phyloP scores from a whole-genome alignment of 192 early-diverging fungal genomes.

The Gonapodya sp. region DNA sequence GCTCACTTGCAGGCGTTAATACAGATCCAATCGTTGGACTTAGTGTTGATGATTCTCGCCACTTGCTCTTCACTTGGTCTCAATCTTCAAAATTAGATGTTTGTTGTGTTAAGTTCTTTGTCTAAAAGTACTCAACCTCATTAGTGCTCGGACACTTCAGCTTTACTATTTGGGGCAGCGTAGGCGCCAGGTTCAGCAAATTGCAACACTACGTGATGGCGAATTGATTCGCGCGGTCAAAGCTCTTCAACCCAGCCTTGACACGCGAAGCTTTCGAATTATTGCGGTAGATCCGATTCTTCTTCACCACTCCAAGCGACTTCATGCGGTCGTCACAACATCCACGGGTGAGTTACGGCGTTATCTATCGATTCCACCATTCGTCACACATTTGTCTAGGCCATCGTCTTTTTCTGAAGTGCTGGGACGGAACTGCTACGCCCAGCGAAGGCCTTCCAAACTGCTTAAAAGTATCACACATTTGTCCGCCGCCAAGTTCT shows the following conservation, averaged over 20 bases:
- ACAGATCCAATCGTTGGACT: conserved; percentile 51
- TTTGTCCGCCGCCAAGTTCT: neutral
- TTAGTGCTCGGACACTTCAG: neutral
- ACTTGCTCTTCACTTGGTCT: conserved; percentile 62
- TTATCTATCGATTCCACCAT: neutral
- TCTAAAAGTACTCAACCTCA: neutral
- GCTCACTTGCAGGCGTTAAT: neutral
- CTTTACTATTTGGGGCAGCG: neutral
- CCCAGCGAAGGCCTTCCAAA: neutral
- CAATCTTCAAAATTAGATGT: neutral
- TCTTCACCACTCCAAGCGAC: neutral
- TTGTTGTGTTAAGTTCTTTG: neutral
- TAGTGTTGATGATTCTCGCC: conserved; percentile 54
- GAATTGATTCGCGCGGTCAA: neutral
- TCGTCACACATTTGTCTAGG: neutral
- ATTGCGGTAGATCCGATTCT: neutral
- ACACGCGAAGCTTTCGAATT: neutral
- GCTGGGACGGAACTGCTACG: neutral
- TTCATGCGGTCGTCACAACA: neutral
- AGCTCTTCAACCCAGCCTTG: neutral
- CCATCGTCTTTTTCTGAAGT: neutral
- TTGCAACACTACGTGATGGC: neutral
- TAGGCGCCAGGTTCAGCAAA: neutral
- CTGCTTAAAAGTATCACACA: neutral
- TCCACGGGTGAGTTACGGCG: neutral